Percentiles rank a stretch among this genome's conserved stretches.
These are phyloP conservation scores for Micractinium conductrix DNA, from an alignment of 139 green algal genomes.

Conservation along the genomic window DNA sequence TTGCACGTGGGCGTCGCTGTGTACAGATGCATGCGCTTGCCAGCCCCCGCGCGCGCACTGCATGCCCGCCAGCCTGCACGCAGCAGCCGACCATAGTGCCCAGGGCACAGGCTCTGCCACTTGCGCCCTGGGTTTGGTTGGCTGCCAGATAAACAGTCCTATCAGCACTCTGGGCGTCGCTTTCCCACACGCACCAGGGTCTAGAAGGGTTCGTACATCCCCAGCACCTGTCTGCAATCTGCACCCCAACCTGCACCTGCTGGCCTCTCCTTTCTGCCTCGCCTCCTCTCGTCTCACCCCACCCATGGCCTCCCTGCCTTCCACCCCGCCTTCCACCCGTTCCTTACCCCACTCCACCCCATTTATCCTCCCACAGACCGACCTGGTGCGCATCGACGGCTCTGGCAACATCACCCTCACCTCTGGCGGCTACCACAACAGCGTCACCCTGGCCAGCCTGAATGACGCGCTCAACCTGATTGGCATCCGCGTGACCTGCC, in stretches of 20 bases:
- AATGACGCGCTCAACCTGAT: constrained; percentile 40
- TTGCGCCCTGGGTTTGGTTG: too few species aligned
- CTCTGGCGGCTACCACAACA: constrained; percentile 20
- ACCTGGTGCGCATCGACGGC: constrained; percentile 9
- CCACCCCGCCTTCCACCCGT: neutral
- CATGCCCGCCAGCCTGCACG: too few species aligned
- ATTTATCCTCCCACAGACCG: neutral
- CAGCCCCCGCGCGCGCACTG: neutral
- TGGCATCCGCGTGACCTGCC: constrained; percentile 34
- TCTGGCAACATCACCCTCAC: constrained; percentile 23
- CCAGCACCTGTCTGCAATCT: too few species aligned
- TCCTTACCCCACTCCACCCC: neutral
- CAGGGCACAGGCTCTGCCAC: too few species aligned
- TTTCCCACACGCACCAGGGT: too few species aligned
- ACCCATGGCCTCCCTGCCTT: neutral
- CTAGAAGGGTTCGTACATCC: neutral
- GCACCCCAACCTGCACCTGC: neutral
- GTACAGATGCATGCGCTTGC: neutral
- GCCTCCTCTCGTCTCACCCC: too few species aligned
- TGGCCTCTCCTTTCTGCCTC: neutral
- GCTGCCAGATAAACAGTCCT: too few species aligned
- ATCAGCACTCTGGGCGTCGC: too few species aligned
- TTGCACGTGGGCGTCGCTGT: too few species aligned
- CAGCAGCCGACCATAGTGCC: too few species aligned
- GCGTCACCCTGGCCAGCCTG: neutral